Conservation (phyloP, 1,139 yeast species). For the Kurtzmaniella quercitrusa region DNA sequence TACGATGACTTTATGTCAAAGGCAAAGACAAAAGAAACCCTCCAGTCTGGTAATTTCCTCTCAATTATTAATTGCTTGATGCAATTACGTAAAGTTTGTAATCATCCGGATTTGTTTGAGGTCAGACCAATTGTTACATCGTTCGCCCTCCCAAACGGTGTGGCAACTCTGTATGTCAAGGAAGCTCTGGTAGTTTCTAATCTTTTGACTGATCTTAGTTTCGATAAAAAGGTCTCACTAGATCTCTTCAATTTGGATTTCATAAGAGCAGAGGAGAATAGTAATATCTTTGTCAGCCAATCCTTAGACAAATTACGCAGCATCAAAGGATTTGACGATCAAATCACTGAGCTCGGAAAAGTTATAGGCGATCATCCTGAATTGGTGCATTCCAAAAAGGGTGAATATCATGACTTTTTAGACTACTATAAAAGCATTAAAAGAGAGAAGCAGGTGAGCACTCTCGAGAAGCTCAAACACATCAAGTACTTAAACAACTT, state of each 20-base stretch:
- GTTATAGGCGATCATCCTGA: slow-evolving; percentile 25
- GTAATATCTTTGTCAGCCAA: slow-evolving; percentile 46
- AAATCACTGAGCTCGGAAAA: slow-evolving; percentile 35
- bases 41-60: slow-evolving; percentile 90
- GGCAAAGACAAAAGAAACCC: slow-evolving; percentile 90
- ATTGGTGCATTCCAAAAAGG: slow-evolving; percentile 34
- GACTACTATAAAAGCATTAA: slow-evolving; percentile 58
- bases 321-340: slow-evolving; percentile 37
- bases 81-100: slow-evolving; percentile 97
- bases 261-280: slow-evolving; percentile 44
- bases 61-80: slow-evolving; percentile 95
- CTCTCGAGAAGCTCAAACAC: slow-evolving; percentile 52
- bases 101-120: slow-evolving; percentile 95
- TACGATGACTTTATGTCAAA: slow-evolving; percentile 98
- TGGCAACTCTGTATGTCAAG: slow-evolving; percentile 45
- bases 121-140: slow-evolving; percentile 94
- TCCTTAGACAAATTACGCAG: slow-evolving; percentile 47
- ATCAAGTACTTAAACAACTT: slow-evolving; percentile 58
- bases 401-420: slow-evolving; percentile 36
- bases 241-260: slow-evolving; percentile 54
- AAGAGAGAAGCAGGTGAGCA: slow-evolving; percentile 45
- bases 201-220: slow-evolving; percentile 22
- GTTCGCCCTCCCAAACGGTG: slow-evolving; percentile 67
- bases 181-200: slow-evolving; percentile 43
- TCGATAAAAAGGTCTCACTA: slow-evolving; percentile 39